A percentile compares a stretch with the other conserved stretches of the same genome.
Conservation (phyloP, 768 basidiomycete genomes). For the Suillus spraguei region DNA sequence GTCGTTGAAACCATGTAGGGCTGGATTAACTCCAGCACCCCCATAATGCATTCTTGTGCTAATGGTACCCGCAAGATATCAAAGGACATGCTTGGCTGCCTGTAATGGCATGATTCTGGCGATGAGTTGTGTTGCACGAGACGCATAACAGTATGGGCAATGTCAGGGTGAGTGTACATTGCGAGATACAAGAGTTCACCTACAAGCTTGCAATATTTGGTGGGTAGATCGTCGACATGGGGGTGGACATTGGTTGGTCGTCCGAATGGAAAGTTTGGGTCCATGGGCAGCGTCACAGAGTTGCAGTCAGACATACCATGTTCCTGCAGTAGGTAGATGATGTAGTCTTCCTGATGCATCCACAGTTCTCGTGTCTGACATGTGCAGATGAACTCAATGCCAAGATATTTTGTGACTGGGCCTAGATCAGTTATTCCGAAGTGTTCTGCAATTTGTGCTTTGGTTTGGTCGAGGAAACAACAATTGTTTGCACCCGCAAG, state of each 20-base stretch:
- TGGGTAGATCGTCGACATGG: background rate
- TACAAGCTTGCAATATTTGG: background rate
- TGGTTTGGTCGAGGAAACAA: rapidly evolving
- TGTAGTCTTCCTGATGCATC: no score
- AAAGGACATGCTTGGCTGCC: background rate
- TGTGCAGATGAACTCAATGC: background rate
- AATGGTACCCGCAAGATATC: background rate
- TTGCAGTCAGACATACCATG: no score
- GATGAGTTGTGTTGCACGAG: background rate
- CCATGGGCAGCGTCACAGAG: no score
- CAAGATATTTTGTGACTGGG: rapidly evolving
- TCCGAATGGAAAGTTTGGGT: no score
- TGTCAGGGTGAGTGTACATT: no score
- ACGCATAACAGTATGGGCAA: background rate
- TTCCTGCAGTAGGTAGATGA: no score
- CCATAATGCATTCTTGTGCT: background rate
- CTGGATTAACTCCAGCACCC: background rate
- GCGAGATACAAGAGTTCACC: background rate
- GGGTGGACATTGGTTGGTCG: no score
- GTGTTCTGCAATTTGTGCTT: rapidly evolving
- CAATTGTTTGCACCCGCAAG: no score
- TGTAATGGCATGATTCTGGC: background rate
- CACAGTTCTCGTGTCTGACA: background rate
- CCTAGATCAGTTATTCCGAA: background rate
- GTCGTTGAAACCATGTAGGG: background rate